These are phyloP conservation scores for Orbilia quercus DNA, from an alignment of 2,329 filamentous ascomycete genomes.

Conservation along the genomic window DNA sequence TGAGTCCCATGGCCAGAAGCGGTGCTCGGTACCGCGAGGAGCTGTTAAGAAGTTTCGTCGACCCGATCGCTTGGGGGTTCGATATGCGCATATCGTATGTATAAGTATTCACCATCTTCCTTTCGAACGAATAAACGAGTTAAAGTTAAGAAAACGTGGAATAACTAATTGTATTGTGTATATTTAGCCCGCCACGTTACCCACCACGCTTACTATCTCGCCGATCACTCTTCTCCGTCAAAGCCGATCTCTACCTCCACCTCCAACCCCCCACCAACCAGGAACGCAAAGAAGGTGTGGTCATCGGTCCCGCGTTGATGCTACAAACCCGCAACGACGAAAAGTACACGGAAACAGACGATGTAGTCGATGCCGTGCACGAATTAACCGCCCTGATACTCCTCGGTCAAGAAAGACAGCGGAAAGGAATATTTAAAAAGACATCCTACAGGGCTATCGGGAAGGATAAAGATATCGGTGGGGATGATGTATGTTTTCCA, in stretches of 20 bases:
- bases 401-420: conserved; percentile 35
- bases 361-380: conserved; percentile 42
- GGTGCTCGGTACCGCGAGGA: conserved; percentile 46
- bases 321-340: conserved; percentile 52
- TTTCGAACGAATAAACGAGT: too few species aligned
- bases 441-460: conserved; percentile 28
- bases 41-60: conserved; percentile 37
- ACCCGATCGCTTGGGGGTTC: conserved; percentile 41
- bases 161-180: not conserved
- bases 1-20: conserved; percentile 20
- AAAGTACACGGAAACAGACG: conserved; percentile 45
- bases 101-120: not conserved
- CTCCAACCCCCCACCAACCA: conserved; percentile 43
- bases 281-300: conserved; percentile 45
- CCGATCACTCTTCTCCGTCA: conserved; percentile 41
- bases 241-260: conserved; percentile 47
- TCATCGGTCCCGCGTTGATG: conserved; percentile 37
- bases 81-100: conserved; percentile 55
- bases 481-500: conserved; percentile 44
- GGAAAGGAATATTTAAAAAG: conserved; percentile 34
- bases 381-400: conserved; percentile 40
- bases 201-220: conserved; percentile 38
- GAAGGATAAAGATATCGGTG: conserved; percentile 19
- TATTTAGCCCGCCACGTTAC: conserved; percentile 31
- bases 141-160: too few species aligned